phyloP scores from a whole-genome alignment of 257 asterid genomes.

The Gynochthodes officinalis region DNA sequence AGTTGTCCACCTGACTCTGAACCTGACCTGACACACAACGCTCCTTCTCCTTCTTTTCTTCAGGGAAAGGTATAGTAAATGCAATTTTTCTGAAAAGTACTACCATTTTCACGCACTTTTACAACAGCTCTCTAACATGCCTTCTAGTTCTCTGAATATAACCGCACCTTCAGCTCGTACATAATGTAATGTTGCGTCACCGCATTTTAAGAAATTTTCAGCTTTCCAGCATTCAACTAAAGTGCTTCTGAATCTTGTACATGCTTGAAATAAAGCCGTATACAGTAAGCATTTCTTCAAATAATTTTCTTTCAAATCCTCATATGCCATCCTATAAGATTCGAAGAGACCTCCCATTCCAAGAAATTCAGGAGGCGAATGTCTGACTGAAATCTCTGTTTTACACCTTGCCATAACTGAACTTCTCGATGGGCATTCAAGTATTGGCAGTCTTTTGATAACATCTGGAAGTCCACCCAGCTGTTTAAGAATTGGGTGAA shows the following conservation, averaged over 20 bases:
- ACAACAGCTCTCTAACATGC: background rate
- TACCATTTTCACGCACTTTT: background rate
- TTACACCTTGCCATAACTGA: background rate
- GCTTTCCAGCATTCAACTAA: conserved; percentile 3
- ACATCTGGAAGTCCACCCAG: background rate
- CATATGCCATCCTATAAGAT: background rate
- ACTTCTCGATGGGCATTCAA: background rate
- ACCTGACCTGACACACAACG: background rate
- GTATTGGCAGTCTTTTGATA: background rate
- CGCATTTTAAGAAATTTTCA: background rate
- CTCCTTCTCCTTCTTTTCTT: background rate
- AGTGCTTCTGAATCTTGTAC: background rate
- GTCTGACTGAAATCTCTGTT: background rate
- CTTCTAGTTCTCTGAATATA: background rate
- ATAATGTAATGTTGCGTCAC: fast-evolving
- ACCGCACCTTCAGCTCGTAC: background rate
- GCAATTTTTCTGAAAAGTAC: background rate
- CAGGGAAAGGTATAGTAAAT: background rate
- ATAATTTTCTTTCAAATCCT: background rate
- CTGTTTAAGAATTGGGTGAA: no score
- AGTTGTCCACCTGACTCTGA: no score
- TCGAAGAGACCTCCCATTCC: background rate
- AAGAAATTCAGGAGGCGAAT: background rate
- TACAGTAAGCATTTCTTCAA: background rate
- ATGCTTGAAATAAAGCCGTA: background rate